Evolutionary conservation across 257 asterid genomes (phyloP), one percentile per base, ranked within the genome.

Genomic region (Nicotiana sylvestris): DNA sequence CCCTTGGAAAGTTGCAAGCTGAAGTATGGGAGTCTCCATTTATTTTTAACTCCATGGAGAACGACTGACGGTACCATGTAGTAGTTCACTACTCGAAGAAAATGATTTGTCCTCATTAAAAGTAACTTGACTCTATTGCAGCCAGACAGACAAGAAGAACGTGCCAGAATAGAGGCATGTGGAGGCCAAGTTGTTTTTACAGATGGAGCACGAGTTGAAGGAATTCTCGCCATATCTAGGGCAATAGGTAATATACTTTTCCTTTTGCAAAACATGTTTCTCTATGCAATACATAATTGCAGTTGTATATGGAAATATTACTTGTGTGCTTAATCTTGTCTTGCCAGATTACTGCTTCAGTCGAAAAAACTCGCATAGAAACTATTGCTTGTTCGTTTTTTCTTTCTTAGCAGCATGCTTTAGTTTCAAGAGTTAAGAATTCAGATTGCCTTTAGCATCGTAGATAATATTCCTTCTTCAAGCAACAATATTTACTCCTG

Each of bases 221-320:
- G 85, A 15, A 78, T 85, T 29, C 87, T 85, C 27, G 82, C 81
- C 17, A 77, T 81, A 60, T 85, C 87, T 55, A 58, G 85, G 53
- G 82, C 87, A 5, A 81, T 85, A 76, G 86, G 86, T 84, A 80
- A 49, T 60, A 12, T 10, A 1, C 13, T 69, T 37, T 25, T 82
- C 53, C 61, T 21, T 57, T 27, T 56, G 39, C 16, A 21, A 56
- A 49, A 27, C 25, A 12, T 49, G 62, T 74, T 74, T 25, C 61
- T 74, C 61, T 13, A 56, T 49, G 79, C 61, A 49, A 27, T 46
- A 74, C 79, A 49, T 6, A 46, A 25, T 25, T 49, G 61, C 62
- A 74, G 43, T 21, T 74, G 79, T 18, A 60, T 46, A n/a, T 74
- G 25, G 61, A 43, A 72, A 13, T 74, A 49, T 46, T 27, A 74